Percentiles rank a stretch among this genome's conserved stretches.
phyloP scores from a whole-genome alignment of 108 stramenopile species.

The Cyclotella cryptica region DNA sequence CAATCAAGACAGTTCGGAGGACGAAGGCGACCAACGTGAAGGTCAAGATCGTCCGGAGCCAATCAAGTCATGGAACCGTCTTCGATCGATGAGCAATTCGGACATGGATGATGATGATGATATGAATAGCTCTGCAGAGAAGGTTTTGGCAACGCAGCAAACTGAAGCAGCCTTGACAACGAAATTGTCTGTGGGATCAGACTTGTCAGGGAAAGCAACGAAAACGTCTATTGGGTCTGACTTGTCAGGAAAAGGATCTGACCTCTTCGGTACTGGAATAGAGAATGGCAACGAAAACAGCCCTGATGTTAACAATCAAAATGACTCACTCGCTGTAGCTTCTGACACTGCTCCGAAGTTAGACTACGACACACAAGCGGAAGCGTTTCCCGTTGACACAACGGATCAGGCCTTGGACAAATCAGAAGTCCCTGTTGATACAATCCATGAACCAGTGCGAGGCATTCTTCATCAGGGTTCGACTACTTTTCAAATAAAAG shows the following conservation, averaged over 20 bases:
- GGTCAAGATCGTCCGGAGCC: background rate
- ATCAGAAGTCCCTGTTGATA: conserved; percentile 23
- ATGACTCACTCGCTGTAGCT: background rate
- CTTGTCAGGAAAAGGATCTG: conserved; percentile 3
- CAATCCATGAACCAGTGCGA: conserved; percentile 41
- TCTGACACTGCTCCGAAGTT: background rate
- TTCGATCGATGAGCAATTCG: conserved; percentile 22
- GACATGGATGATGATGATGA: conserved; percentile 20
- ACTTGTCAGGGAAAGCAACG: background rate
- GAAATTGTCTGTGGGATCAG: background rate
- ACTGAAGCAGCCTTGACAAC: background rate
- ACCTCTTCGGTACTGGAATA: background rate
- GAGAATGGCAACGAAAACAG: conserved; percentile 13
- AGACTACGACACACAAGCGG: conserved; percentile 19
- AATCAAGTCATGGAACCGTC: conserved; percentile 40
- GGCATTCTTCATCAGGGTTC: conserved; percentile 32
- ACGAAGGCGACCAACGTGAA: conserved; percentile 15
- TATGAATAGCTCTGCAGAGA: background rate
- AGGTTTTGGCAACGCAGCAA: background rate
- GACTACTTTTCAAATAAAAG: conserved; percentile 49
- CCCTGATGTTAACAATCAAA: background rate
- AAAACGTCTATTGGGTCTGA: background rate
- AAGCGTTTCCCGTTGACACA: background rate
- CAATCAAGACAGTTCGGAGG: conserved; percentile 12
- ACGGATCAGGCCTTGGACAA: background rate